Base-by-base conservation (phyloP, 352 stramenopile species). In the Pythium scleroteichum region DNA sequence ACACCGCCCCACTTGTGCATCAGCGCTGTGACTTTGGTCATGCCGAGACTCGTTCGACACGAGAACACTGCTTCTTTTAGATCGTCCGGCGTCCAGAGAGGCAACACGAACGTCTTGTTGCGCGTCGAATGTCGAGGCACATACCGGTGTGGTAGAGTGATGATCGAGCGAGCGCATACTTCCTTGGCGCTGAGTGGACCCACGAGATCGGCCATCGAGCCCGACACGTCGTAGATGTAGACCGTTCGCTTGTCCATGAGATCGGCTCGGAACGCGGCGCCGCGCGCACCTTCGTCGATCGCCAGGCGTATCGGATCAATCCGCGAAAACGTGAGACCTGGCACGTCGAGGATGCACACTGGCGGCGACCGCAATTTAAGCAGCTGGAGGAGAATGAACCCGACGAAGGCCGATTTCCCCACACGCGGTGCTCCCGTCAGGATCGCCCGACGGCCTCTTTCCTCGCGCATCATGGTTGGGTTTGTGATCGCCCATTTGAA, bases 321-420 rank as follows among this genome's bases (percentile, higher is more conserved):
- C 4, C 46, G 46, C n/a, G 62, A 27, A 49, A 63, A 69, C 35
- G 53, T 54, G 14, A 64, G 35, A 2, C 56, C 62, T 4, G 62
- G 62, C 2, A 69, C 39, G 24, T 69, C 62, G 29, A 69, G 32
- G 10, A 69, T 39, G 22, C 47, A 60, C 20, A 53, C 35, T 1
- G 53, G 51, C 14, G 20, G 53, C 2, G 32, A 8, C 0, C 27
- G 26, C 20, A 26, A 3, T 4, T 49, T 27, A 7, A 53, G 4
- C 13, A 69, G 14, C 20, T 62, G 22, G 12, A 59, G n/a, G 0
- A 69, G 40, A 14, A 65, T 14, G 22, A 52, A 61, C 9, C 27
- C 33, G 19, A 69, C 10, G 35, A 69, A 69, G 3, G 46, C 49
- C 27, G 62, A 62, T 50, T 69, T 69, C 40, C 62, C 62, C 3